Evolutionary conservation across 2,329 filamentous ascomycete genomes (phyloP).

Genomic region (Lecanicillium sp.): DNA sequence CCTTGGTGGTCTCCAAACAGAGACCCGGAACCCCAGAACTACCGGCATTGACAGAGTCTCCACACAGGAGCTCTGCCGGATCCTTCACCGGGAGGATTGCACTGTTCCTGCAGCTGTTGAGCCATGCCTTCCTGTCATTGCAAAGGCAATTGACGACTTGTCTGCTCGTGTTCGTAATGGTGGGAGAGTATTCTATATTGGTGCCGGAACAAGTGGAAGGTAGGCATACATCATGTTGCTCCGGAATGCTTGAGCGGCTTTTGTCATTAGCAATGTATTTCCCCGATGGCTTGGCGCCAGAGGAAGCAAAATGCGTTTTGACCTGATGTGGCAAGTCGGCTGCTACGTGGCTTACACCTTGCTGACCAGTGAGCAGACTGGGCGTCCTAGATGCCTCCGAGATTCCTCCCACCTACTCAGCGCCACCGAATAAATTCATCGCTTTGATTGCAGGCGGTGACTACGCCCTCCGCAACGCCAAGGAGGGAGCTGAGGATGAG

Average conservation of each 20-base stretch:
- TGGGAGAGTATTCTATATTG: slow-evolving; percentile 17
- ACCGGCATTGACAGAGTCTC: slow-evolving; percentile 10
- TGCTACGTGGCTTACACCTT: no score
- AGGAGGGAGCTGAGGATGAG: slow-evolving; percentile 33
- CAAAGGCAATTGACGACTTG: slow-evolving; percentile 11
- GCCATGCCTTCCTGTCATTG: slow-evolving; percentile 12
- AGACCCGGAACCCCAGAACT: slow-evolving; percentile 11
- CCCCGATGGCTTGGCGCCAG: no score
- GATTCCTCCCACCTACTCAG: slow-evolving; percentile 32
- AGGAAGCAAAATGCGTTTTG: no score
- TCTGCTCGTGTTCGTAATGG: slow-evolving; percentile 10
- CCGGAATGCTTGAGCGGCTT: no score
- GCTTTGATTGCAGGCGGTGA: slow-evolving; percentile 33
- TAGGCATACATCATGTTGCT: slow-evolving; percentile 10
- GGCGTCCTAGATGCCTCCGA: slow-evolving; percentile 33
- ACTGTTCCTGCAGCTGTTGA: slow-evolving; percentile 11
- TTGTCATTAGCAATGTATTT: no score
- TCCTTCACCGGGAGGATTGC: slow-evolving; percentile 12
- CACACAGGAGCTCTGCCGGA: slow-evolving; percentile 12
- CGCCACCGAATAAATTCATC: slow-evolving; percentile 28
- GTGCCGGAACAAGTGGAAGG: slow-evolving; percentile 35
- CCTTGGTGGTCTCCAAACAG: slow-evolving; percentile 12
- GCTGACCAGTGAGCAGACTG: slow-evolving; percentile 17
- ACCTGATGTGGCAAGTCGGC: no score
- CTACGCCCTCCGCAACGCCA: slow-evolving; percentile 27